Percentiles rank a stretch among this genome's conserved stretches.
Conservation (phyloP, 1,139 yeast species). For the Scheffersomyces titani region DNA sequence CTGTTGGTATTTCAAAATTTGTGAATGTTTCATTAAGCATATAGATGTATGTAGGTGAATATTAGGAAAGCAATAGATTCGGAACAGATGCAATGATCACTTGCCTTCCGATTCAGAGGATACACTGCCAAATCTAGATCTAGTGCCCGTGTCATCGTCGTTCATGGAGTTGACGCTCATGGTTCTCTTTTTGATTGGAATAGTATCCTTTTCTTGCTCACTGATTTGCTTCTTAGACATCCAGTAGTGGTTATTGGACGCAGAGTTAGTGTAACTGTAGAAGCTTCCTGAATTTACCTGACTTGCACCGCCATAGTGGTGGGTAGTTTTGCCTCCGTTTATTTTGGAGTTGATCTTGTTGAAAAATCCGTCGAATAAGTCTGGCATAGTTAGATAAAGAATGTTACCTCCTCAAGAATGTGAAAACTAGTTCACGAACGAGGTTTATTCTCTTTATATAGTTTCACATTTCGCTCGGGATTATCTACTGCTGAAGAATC, state of each 20-base stretch:
- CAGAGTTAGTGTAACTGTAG: slow-evolving; percentile 37
- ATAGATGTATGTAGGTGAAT: not conserved
- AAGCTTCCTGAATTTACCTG: slow-evolving; percentile 42
- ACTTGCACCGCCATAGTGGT: slow-evolving; percentile 30
- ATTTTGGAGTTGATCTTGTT: slow-evolving; percentile 30
- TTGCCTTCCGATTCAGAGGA: slow-evolving; percentile 5
- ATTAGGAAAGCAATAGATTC: not conserved
- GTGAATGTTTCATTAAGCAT: not conserved
- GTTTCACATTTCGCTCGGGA: not conserved
- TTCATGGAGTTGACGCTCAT: slow-evolving; percentile 21
- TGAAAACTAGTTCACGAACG: not conserved
- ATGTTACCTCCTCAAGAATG: too few relatives aligned
- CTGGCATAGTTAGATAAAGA: slow-evolving; percentile 33
- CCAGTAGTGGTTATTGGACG: slow-evolving; percentile 45
- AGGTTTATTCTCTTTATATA: not conserved
- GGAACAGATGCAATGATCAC: not conserved
- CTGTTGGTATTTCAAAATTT: not conserved
- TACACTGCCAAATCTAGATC: slow-evolving; percentile 19
- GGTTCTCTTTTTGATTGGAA: slow-evolving; percentile 17
- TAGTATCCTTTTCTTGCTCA: slow-evolving; percentile 1
- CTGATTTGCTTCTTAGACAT: slow-evolving; percentile 22
- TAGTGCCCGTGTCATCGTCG: slow-evolving; percentile 10
- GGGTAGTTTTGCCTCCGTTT: slow-evolving; percentile 35
- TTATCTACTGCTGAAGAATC: not conserved
- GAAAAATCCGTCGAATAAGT: slow-evolving; percentile 44